Base-by-base conservation (phyloP, 2,329 filamentous ascomycete genomes). In the Huntiella decipiens region DNA sequence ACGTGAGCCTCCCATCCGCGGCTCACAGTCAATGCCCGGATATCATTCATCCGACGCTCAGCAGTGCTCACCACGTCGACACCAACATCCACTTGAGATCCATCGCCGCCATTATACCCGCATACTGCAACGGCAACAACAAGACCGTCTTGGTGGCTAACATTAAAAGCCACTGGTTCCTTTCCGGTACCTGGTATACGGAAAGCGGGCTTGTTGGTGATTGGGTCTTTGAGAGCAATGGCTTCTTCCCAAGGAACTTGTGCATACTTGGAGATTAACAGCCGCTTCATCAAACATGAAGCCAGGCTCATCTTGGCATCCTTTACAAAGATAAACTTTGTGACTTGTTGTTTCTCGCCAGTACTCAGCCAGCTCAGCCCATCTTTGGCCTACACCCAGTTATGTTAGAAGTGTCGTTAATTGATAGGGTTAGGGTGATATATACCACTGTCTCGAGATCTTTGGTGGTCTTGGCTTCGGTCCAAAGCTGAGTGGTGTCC, bases 61-160 rank as follows among this genome's bases (percentile, higher is more conserved):
- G 70, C 68, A 1, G 79, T 75, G 57, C 79, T 83, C 3, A 86
- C 81, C n/a, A 88, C 66, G 58, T 88, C 82, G 2, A 81, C 71
- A 39, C 82, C 82, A 0, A 85, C 67, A 39, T 79, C 61, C 2
- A 58, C 47, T 3, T 53, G 1, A 15, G 61, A 55, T 44, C 55
- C n/a, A 43, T 38, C 32, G 37, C 31, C 16, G 37, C 32, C 13
- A 7, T 44, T 10, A 54, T 61, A 59, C 15, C 55, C 56, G 37
- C 59, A 56, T 2, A 67, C 62, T 11, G 77, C 78, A 10, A 80
- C 67, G 28, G 87, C 63, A 2, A 73, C 72, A 0, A 86, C 82
- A 12, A 88, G 63, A 1, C 82, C 82, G 6, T 77, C 78, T 63
- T 88, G 82, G 59, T 88, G 82, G 39, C 74, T 79, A 46, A 87